Evolutionary conservation across 1,284 basidiomycete species (phyloP), one percentile per base, ranked within the genome.

Genomic region (Clitocybe nebularis): DNA sequence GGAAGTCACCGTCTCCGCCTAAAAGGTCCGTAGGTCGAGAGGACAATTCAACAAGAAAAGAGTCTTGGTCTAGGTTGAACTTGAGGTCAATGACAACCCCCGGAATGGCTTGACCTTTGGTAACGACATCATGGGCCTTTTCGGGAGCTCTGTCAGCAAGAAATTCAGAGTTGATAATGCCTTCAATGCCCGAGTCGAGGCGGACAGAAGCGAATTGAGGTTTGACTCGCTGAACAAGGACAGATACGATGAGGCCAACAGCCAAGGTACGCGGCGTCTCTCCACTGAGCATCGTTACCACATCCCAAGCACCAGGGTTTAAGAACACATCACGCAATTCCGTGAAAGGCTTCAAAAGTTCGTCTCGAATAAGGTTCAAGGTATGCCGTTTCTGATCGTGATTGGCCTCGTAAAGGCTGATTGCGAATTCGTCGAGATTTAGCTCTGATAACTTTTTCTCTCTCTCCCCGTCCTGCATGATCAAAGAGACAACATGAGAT

Each of bases 401-500:
- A 54, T 89, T 89, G 13, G 82, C 80, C 52, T 89, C 77, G 56
- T 85, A 87, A 55, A 99, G 81, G 65, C 91, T 95, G 63, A 88
- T 81, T 4, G 95, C 95, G 59, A 98, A 99, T 61, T 98, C 93
- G 62, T 98, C 95, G 51, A 99, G 71, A 58, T 93, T 95, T 46
- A 99, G 82, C 53, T 95, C 92, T 44, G 84, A 78, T 13, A 99
- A 72, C 67, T 95, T 97, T 56, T 77, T 79, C 45, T 80, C 84
- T 53, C 82, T 84, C 50, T 92, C 84, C 19, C 72, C 70, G 58
- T 94, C 89, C 36, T 83, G 75, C 84, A 97, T 92, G 59, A 99
- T 84, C 41, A 87, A 71, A 14, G 75, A 75, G 32, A 93, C 84
- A 6, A 94, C 90, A 40, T 88, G 81, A 4, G 93, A 96, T 25